These are phyloP conservation scores for Salisapilia sapeloensis DNA, from an alignment of 352 stramenopile genomes.

Conservation along the genomic window DNA sequence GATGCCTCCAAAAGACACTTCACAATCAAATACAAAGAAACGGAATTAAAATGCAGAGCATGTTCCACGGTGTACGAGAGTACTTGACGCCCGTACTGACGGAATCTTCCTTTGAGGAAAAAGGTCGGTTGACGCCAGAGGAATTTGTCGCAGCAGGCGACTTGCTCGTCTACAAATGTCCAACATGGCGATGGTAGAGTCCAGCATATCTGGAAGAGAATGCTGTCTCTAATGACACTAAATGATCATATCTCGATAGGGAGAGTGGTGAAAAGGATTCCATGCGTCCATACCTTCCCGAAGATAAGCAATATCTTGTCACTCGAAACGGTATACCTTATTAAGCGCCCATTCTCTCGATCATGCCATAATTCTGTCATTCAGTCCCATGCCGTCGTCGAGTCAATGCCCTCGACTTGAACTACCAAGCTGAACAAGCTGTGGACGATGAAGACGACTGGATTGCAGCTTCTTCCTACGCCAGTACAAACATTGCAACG, in stretches of 20 bases:
- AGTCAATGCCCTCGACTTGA: constrained; percentile 57
- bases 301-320: constrained; percentile 80
- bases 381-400: constrained; percentile 79
- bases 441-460: constrained; percentile 83
- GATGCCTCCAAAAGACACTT: too few relatives aligned
- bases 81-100: constrained; percentile 84
- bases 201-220: constrained; percentile 2
- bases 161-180: constrained; percentile 93
- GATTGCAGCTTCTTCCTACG: constrained; percentile 77
- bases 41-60: constrained; percentile 52
- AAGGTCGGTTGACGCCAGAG: constrained; percentile 91
- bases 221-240: not conserved
- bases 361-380: not conserved
- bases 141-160: constrained; percentile 93
- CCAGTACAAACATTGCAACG: constrained; percentile 11
- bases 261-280: constrained; percentile 46
- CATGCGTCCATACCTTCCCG: constrained; percentile 48
- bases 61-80: constrained; percentile 72
- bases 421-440: constrained; percentile 45
- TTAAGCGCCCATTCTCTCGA: too few relatives aligned
- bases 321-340: constrained; percentile 38
- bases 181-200: constrained; percentile 86
- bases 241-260: constrained; percentile 10
- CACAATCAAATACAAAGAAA: too few relatives aligned
- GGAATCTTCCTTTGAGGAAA: constrained; percentile 86